Evolutionary conservation across 371 early-diverging fungal genomes (phyloP), one percentile per base, ranked within the genome.

Genomic region (Zopfochytrium polystomum): DNA sequence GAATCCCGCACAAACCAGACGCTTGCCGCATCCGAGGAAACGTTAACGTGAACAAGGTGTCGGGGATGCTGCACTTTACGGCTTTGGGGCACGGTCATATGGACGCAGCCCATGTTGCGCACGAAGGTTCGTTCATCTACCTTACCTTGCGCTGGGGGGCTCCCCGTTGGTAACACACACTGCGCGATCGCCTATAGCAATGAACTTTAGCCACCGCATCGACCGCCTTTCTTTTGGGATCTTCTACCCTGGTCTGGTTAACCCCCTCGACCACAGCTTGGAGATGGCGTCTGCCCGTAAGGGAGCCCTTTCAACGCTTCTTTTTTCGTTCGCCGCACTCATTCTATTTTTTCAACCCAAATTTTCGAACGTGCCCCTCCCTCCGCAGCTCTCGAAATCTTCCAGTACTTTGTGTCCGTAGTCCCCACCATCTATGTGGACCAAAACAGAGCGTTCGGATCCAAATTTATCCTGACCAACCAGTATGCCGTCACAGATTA

Each of bases 121-220:
- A 89, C 75, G 77, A 81, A 44, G 68, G 90, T 89, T 74, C 51
- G 66, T 44, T n/a, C 7, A 31, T 29, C 6, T 56, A 46, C 23
- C n/a, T 33, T 58, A 13, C 2, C 58, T 31, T 18, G 35, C 4
- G 11, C 22, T 20, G 18, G 15, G 7, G n/a, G n/a, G n/a, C n/a
- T n/a, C n/a, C n/a, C n/a, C n/a, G n/a, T n/a, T n/a, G n/a, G n/a
- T n/a, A n/a, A n/a, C n/a, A n/a, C n/a, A n/a, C n/a, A n/a, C n/a
- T n/a, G n/a, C n/a, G n/a, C n/a, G n/a, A n/a, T n/a, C n/a, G n/a
- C n/a, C n/a, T n/a, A n/a, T n/a, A 90, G 89, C 82, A 35, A 76
- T 94, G 68, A 96, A 96, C 72, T 92, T 96, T 63, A 93, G 95
- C 0, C 96, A 96, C 72, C 84, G 88, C 25, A 89, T 96, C 52